Percentiles rank a stretch among this genome's conserved stretches.
Evolutionary conservation across 2,329 filamentous ascomycete species (phyloP).

Genomic region (Aotearoamyces nothofagi): DNA sequence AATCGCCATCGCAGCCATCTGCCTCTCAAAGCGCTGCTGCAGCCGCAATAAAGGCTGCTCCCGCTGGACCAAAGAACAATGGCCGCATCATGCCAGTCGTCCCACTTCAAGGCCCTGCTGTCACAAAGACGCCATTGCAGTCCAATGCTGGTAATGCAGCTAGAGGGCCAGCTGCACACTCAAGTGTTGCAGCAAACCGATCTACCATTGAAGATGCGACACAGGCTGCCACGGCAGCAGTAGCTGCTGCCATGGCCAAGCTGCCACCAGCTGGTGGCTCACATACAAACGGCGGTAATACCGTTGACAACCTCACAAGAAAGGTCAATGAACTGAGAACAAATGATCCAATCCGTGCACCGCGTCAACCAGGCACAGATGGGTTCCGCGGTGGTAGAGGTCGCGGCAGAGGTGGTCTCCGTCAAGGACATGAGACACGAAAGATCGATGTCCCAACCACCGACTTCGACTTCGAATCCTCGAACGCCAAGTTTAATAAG

Average conservation of each 20-base stretch:
- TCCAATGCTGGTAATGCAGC: slow-evolving; percentile 16
- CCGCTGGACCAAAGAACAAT: slow-evolving; percentile 26
- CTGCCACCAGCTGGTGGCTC: slow-evolving; percentile 27
- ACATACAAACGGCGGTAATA: slow-evolving; percentile 23
- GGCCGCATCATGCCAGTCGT: slow-evolving; percentile 48
- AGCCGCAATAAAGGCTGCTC: slow-evolving; percentile 14
- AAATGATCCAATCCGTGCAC: slow-evolving; percentile 37
- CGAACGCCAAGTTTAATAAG: slow-evolving; percentile 82
- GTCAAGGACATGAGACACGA: slow-evolving; percentile 24
- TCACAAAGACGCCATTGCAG: slow-evolving; percentile 24
- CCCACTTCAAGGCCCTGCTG: slow-evolving; percentile 37
- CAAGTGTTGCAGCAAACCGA: slow-evolving; percentile 17
- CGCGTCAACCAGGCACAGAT: slow-evolving; percentile 28
- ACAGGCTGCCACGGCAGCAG: slow-evolving; percentile 58
- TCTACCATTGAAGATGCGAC: slow-evolving; percentile 49
- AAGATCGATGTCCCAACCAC: slow-evolving; percentile 81
- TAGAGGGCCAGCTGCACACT: slow-evolving; percentile 2
- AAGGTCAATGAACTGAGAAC: slow-evolving; percentile 67
- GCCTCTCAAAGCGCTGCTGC: slow-evolving; percentile 6
- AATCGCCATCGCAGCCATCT: slow-evolving; percentile 23
- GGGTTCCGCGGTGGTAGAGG: slow-evolving; percentile 24
- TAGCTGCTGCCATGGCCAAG: slow-evolving; percentile 69
- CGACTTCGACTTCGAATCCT: slow-evolving; percentile 81
- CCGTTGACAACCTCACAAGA: slow-evolving; percentile 56
- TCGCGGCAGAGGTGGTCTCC: slow-evolving; percentile 24